Percentiles rank a stretch among this genome's conserved stretches.
Conservation (phyloP, 1,284 basidiomycete species). For the Trichosporon sp. region DNA sequence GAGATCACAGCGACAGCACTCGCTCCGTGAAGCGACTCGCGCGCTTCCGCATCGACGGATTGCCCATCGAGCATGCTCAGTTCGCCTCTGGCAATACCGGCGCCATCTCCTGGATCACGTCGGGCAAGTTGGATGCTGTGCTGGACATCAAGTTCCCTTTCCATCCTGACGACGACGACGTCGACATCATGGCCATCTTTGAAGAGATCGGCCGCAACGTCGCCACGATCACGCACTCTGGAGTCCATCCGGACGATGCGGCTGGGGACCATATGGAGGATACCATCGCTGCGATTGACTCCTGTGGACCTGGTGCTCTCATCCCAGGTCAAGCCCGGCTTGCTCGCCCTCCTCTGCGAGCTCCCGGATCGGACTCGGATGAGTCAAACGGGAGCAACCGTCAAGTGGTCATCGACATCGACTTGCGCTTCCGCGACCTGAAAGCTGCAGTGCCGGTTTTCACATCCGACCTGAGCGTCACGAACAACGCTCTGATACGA, state of each 20-base stretch:
- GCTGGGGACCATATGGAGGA: conserved; percentile 47
- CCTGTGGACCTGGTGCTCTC: conserved; percentile 48
- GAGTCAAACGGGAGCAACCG: conserved; percentile 22
- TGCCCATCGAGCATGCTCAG: conserved; percentile 94
- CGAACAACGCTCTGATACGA: conserved; percentile 88
- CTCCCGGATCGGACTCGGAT: conserved; percentile 52
- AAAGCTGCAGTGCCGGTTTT: conserved; percentile 94
- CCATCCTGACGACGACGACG: conserved; percentile 63
- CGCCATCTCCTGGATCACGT: conserved; percentile 93
- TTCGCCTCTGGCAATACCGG: conserved; percentile 70
- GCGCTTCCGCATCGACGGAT: conserved; percentile 90
- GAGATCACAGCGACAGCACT: conserved; percentile 59
- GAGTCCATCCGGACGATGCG: conserved; percentile 34
- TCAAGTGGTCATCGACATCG: conserved; percentile 75
- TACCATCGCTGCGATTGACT: conserved; percentile 50
- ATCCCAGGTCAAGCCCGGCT: conserved; percentile 85
- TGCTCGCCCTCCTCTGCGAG: conserved; percentile 76
- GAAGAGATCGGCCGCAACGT: conserved; percentile 87
- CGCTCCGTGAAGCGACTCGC: conserved; percentile 84
- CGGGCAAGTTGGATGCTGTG: conserved; percentile 93
- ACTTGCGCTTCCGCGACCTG: conserved; percentile 89
- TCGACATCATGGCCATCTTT: conserved; percentile 79
- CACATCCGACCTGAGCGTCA: conserved; percentile 77
- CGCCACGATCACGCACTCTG: conserved; percentile 45
- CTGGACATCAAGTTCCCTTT: conserved; percentile 96